Percentiles rank a stretch among this genome's conserved stretches.
Conservation (phyloP, 371 early-diverging fungal genomes). For the Chytridiales sp. region DNA sequence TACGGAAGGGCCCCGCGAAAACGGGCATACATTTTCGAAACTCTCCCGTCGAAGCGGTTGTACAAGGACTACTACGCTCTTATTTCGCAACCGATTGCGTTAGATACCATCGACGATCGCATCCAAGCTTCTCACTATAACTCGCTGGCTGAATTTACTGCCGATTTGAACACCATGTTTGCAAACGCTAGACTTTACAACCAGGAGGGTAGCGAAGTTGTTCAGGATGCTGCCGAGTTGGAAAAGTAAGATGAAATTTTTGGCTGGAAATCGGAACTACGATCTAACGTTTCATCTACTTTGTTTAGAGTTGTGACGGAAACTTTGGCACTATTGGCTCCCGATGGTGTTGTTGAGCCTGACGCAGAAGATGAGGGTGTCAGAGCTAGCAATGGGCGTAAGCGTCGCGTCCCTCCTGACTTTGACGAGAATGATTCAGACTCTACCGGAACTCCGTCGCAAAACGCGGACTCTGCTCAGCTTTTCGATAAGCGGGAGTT, state of each 20-base stretch:
- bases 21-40: conserved; percentile 34
- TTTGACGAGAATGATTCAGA: not conserved
- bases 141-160: conserved; percentile 56
- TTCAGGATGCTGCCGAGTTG: conserved; percentile 68
- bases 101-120: conserved; percentile 43
- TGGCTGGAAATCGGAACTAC: not conserved
- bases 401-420: not conserved
- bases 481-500: conserved; percentile 10
- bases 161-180: conserved; percentile 72
- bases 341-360: not conserved
- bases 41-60: conserved; percentile 32
- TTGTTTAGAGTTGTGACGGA: not conserved
- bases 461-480: not conserved
- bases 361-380: not conserved
- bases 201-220: conserved; percentile 70
- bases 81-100: conserved; percentile 58
- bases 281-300: not conserved
- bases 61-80: conserved; percentile 59
- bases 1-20: conserved; percentile 17
- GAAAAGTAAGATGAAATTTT: conserved; percentile 22
- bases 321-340: not conserved
- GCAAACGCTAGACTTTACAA: conserved; percentile 80
- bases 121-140: conserved; percentile 48
- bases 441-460: not conserved
- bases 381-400: not conserved